These are phyloP conservation scores for Phylloporus sp. DNA, from an alignment of 768 basidiomycete species.

Conservation along the genomic window DNA sequence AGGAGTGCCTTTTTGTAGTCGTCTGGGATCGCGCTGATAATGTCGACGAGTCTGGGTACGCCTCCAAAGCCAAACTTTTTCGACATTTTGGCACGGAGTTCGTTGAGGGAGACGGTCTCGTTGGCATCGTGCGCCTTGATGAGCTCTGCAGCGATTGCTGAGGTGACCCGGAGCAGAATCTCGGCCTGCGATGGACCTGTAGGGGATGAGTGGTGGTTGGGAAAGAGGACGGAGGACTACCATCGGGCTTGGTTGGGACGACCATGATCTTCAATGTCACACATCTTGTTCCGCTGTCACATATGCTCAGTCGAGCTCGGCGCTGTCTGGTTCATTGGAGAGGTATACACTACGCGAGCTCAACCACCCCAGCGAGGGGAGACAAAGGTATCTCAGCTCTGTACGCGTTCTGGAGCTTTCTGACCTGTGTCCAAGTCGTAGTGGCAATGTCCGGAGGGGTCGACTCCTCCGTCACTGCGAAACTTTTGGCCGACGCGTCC, in stretches of 20 bases:
- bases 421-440: conserved; percentile 50
- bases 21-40: conserved; percentile 97
- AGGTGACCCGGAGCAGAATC: conserved; percentile 82
- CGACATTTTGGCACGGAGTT: conserved; percentile 80
- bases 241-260: conserved; percentile 39
- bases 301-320: conserved; percentile 13
- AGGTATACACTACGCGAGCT: conserved; percentile 10
- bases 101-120: conserved; percentile 79
- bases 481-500: conserved; percentile 52
- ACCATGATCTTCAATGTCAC: conserved; percentile 28
- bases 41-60: conserved; percentile 92
- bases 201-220: background rate
- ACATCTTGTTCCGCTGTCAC: background rate
- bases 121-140: conserved; percentile 83
- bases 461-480: conserved; percentile 88
- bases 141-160: conserved; percentile 91
- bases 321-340: conserved; percentile 8
- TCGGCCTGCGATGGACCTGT: conserved; percentile 86
- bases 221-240: conserved; percentile 10
- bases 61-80: conserved; percentile 87
- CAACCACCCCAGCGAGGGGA: conserved; percentile 20
- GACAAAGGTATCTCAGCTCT: conserved; percentile 21
- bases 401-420: background rate
- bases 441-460: conserved; percentile 96
- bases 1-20: conserved; percentile 91